Evolutionary conservation across 139 green algal genomes (phyloP), one percentile per base, ranked within the genome.

Genomic region (Diplosphaera chodatii): DNA sequence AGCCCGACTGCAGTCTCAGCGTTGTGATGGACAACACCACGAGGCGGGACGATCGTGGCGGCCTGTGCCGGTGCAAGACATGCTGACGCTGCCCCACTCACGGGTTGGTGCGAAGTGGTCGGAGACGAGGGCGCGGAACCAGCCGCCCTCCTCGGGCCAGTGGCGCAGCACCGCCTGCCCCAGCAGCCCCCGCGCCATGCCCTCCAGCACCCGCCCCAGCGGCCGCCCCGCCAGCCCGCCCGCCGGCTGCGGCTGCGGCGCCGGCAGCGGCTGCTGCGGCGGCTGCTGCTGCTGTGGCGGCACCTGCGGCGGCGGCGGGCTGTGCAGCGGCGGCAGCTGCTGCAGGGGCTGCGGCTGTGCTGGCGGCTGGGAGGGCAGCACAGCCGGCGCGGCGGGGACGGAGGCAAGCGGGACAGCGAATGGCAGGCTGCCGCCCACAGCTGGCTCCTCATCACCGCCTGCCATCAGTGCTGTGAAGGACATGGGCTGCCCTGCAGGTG

Each of bases 61-160:
- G n/a, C n/a, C n/a, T n/a, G n/a, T n/a, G n/a, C n/a, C n/a, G n/a
- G n/a, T n/a, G n/a, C n/a, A n/a, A n/a, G n/a, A n/a, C n/a, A n/a
- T n/a, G n/a, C n/a, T n/a, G n/a, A n/a, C 16, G 59, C 63, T 13
- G 25, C 18, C 1, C 63, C 18, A 3, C 56, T 69, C 56, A n/a
- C 62, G 22, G 33, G 23, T 29, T n/a, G 8, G 74, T 6, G 40
- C 29, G 27, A 75, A 41, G 66, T 48, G 85, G 37, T 66, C 76
- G 22, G 66, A 31, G 25, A 88, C 56, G 3, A 63, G 13, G 21
- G 83, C 83, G 10, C 67, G 20, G 78, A 78, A 88, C 83, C 83
- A 88, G 55, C 78, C 75, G 31, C 71, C 81, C 34, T 85, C 70
- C 8, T 83, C 78, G 0, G 72, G 70, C 48, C 83, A 88, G 75